Base-by-base conservation (phyloP, 2,329 filamentous ascomycete genomes). In the Pseudogymnoascus sp. region DNA sequence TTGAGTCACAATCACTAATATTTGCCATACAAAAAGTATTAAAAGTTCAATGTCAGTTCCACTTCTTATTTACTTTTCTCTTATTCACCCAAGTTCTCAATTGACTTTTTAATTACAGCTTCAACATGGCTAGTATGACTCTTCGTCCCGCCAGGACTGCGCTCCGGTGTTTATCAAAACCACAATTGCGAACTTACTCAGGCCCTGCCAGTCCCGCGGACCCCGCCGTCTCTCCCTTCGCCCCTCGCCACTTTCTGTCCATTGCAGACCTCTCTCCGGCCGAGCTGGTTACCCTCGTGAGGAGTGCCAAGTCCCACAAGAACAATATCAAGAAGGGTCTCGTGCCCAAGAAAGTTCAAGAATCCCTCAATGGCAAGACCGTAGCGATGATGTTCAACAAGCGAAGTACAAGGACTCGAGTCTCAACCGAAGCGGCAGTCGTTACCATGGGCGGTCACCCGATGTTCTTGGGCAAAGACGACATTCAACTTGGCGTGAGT, bases 381-480 rank as follows among this genome's bases (percentile, higher is more conserved):
- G 83, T 99, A 30, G 92, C 94, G 65, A 88, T 99, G 85, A 90
- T 95, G 80, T 99, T 99, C 79, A 95, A 82, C 80, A 99, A 99
- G 77, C 85, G 92, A 66, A 95, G 89, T 68, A 99, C 94, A 10
- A 84, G 94, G 62, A 99, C 94, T 10, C 85, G 94, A 63, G 86
- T 99, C 30, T 96, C 91, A 1, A 96, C 92, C 1, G 94, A 99
- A 77, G 88, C 88, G 6, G 94, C 94, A 10, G 85, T 96, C 35
- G 83, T 87, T n/a, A 78, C 89, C 62, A 82, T 99, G 78, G 91
- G 92, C 35, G 94, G 92, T 0, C 88, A 96, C 68, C 86, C 94
- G 19, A 96, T 99, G 92, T 99, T 99, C 72, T 75, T 99, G 61
- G 91, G 92, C 68, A 94, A 92, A 71, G 87, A 95, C 60, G 94